These are phyloP conservation scores for Hordeum pubiflorum DNA, from an alignment of 202 grass and related monocot species.

Conservation along the genomic window DNA sequence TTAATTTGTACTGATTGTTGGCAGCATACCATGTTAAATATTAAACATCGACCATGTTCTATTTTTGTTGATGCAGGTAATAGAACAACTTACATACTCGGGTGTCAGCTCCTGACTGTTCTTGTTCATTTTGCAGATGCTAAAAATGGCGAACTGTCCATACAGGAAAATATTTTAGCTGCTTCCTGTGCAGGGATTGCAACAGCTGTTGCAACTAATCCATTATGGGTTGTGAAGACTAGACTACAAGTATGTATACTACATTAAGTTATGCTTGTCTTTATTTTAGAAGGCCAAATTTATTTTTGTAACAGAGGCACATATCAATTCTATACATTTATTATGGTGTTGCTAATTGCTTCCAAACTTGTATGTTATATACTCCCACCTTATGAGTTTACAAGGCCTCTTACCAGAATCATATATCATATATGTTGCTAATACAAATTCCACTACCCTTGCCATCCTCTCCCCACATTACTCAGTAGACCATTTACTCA, in stretches of 20 bases:
- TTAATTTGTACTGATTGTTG: too few species aligned
- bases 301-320: not conserved
- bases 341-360: not conserved
- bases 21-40: too few species aligned
- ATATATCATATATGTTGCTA: too few species aligned
- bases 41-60: too few species aligned
- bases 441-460: too few species aligned
- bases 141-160: constrained; percentile 38
- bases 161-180: constrained; percentile 62
- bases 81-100: not conserved
- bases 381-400: too few species aligned
- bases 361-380: not conserved
- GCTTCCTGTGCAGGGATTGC: constrained; percentile 69
- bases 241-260: constrained; percentile 66
- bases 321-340: not conserved
- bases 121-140: constrained; percentile 39
- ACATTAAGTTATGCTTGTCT: not conserved
- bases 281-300: not conserved
- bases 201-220: constrained; percentile 75
- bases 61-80: not conserved
- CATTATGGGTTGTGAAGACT: constrained; percentile 90
- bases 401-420: too few species aligned
- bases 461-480: too few species aligned
- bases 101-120: not conserved
- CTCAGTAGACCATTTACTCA: too few species aligned